Evolutionary conservation across 1,284 basidiomycete species (phyloP).

Genomic region (Termitomyces sp.): DNA sequence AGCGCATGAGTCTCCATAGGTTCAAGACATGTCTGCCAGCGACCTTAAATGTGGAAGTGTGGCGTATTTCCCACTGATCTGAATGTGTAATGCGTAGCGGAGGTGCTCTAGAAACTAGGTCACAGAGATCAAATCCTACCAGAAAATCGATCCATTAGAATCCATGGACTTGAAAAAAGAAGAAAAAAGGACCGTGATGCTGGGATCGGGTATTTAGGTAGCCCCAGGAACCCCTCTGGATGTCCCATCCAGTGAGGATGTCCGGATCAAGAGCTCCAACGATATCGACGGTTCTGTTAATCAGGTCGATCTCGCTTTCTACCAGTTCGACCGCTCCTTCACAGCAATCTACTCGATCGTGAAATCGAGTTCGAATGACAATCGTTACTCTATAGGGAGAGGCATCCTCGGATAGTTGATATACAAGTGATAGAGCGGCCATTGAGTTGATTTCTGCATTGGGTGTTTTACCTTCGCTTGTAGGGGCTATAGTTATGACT

Average conservation of each 20-base stretch:
- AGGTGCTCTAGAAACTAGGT: constrained; percentile 68
- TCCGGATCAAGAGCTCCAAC: constrained; percentile 86
- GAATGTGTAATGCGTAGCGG: background rate
- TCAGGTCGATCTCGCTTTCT: constrained; percentile 73
- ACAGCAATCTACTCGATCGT: constrained; percentile 37
- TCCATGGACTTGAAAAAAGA: background rate
- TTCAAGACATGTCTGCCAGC: constrained; percentile 89
- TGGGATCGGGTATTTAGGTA: constrained; percentile 74
- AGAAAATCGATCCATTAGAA: constrained; percentile 3
- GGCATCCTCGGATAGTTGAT: constrained; percentile 26
- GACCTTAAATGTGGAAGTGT: constrained; percentile 81
- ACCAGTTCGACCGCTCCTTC: constrained; percentile 52
- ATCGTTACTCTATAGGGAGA: constrained; percentile 51
- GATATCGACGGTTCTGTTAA: constrained; percentile 77
- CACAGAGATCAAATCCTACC: constrained; percentile 60
- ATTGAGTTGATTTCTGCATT: constrained; percentile 71
- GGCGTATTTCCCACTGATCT: constrained; percentile 73
- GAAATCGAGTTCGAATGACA: constrained; percentile 39
- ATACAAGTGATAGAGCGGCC: constrained; percentile 50
- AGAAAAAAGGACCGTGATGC: constrained; percentile 46
- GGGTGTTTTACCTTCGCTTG: constrained; percentile 60
- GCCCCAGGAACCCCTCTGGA: constrained; percentile 88
- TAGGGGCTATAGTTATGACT: constrained; percentile 56
- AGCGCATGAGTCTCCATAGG: constrained; percentile 88
- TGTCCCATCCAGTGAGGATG: constrained; percentile 89